phyloP scores from a whole-genome alignment of 345 rosid species.

The Eucalyptus polyanthemos region DNA sequence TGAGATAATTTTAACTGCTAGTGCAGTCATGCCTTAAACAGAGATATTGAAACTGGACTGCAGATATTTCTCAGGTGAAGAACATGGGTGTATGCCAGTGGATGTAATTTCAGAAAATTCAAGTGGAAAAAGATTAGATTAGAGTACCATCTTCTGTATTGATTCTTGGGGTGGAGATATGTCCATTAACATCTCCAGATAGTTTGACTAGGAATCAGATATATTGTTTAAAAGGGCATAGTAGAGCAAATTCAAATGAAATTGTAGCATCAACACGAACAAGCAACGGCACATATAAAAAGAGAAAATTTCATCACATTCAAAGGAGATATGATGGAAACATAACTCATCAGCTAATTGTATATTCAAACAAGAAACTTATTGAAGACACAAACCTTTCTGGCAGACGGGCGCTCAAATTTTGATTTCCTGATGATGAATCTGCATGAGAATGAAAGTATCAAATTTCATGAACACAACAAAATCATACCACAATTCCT shows the following conservation, averaged over 20 bases:
- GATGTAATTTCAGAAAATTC: not conserved
- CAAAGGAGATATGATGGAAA: not conserved
- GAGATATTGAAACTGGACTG: not conserved
- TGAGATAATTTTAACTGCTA: not conserved
- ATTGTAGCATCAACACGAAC: not conserved
- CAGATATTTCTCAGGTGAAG: not conserved
- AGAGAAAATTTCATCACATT: not conserved
- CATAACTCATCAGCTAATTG: not conserved
- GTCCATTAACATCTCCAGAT: not conserved
- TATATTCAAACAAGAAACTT: not conserved
- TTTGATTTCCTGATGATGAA: conserved; percentile 53
- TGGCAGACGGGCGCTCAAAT: conserved; percentile 75
- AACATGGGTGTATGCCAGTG: not conserved
- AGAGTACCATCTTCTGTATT: not conserved
- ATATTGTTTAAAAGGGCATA: not conserved
- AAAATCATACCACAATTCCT: not conserved
- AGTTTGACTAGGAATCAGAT: not conserved
- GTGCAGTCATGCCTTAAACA: not conserved
- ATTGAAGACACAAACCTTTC: conserved; percentile 50
- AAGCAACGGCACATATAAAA: not conserved
- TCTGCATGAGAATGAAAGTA: conserved; percentile 27
- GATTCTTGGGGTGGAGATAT: not conserved
- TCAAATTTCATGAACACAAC: not conserved
- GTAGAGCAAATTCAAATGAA: not conserved
- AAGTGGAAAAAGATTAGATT: not conserved